Percentiles rank a stretch among this genome's conserved stretches.
Evolutionary conservation across 176 grass and related monocot species (phyloP).

Genomic region (Juncus inflexus): DNA sequence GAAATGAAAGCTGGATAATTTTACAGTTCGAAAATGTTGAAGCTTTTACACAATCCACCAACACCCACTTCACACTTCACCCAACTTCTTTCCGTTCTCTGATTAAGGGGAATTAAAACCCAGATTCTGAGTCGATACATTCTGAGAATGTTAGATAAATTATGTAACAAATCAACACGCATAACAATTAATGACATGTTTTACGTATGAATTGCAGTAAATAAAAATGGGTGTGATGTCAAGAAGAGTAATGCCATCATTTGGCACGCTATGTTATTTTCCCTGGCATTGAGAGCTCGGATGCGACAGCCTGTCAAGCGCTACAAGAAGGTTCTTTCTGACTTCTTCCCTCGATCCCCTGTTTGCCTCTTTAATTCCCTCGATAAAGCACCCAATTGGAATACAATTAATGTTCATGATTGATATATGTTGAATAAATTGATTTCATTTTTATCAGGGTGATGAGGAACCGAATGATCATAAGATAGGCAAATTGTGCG

Average conservation of each 20-base stretch:
- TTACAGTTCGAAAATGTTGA: no score
- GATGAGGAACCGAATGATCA: constrained; percentile 82
- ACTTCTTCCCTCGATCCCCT: constrained; percentile 74
- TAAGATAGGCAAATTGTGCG: constrained; percentile 62
- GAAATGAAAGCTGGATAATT: no score
- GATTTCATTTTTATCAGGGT: constrained; percentile 39
- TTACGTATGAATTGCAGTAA: constrained; percentile 12
- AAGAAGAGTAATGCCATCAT: constrained; percentile 48
- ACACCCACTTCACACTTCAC: no score
- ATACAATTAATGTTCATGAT: not conserved
- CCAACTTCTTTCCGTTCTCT: no score
- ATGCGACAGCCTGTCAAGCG: constrained; percentile 78
- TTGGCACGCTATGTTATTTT: constrained; percentile 71
- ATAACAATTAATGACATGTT: no score
- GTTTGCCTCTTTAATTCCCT: constrained; percentile 31
- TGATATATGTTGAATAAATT: not conserved
- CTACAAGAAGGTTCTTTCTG: constrained; percentile 80
- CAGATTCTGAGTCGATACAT: no score
- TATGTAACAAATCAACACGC: no score
- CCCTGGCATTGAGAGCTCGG: constrained; percentile 48
- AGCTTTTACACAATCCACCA: no score
- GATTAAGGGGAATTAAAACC: no score
- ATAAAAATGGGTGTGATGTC: constrained; percentile 63
- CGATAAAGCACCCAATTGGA: not conserved
- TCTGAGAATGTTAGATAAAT: no score